These are phyloP conservation scores for Orobanche coerulescens DNA, from an alignment of 257 asterid species.

Conservation along the genomic window DNA sequence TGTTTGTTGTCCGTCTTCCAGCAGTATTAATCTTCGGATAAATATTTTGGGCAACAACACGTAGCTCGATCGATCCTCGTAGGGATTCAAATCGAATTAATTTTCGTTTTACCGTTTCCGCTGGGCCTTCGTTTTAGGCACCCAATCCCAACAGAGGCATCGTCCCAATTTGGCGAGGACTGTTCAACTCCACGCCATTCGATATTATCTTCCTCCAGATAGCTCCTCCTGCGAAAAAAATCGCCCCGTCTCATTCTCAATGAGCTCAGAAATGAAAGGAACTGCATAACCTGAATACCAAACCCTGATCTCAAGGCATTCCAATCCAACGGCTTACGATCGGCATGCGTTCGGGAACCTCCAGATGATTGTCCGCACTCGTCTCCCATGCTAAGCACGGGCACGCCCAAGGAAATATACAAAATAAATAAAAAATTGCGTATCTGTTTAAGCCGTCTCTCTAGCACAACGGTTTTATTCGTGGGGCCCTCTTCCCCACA, in stretches of 20 bases:
- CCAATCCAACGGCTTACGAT: conserved; percentile 62
- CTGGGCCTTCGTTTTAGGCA: too few species aligned
- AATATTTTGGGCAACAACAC: too few species aligned
- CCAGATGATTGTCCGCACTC: conserved; percentile 77
- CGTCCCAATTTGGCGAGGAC: conserved; percentile 69
- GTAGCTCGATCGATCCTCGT: too few species aligned
- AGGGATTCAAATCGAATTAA: too few species aligned
- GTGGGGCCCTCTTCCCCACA: conserved; percentile 93
- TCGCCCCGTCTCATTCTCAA: conserved; percentile 57
- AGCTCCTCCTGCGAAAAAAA: conserved; percentile 59
- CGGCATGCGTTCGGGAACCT: conserved; percentile 44
- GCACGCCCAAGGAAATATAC: conserved; percentile 77
- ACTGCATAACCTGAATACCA: conserved; percentile 48
- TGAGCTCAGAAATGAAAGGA: conserved; percentile 62
- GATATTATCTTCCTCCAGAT: conserved; percentile 53
- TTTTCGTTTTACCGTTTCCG: too few species aligned
- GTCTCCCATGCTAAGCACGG: conserved; percentile 95
- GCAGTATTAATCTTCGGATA: too few species aligned
- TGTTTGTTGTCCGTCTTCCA: too few species aligned
- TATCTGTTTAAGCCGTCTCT: conserved; percentile 68
- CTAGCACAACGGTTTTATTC: conserved; percentile 44
- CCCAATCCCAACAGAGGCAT: too few species aligned
- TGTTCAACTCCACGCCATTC: conserved; percentile 59
- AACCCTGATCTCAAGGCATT: conserved; percentile 48
- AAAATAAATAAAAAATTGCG: conserved; percentile 68